phyloP scores from a whole-genome alignment of 2,329 filamentous ascomycete species.

The Cladosporium oxysporum region DNA sequence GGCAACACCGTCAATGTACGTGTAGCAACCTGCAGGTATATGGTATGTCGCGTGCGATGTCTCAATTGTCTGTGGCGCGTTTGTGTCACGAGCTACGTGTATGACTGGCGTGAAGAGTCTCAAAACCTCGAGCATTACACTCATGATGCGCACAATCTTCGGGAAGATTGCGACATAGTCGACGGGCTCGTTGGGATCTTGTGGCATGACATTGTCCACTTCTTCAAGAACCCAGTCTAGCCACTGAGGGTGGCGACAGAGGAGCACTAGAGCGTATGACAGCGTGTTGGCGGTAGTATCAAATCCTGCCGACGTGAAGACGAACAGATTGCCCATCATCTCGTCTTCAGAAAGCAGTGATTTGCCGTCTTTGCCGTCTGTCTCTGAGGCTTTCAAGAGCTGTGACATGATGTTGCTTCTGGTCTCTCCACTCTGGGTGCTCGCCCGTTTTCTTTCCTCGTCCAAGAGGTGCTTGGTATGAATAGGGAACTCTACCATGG shows the following conservation, averaged over 20 bases:
- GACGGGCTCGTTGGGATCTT: conserved; percentile 30
- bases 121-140: conserved; percentile 54
- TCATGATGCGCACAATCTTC: conserved; percentile 46
- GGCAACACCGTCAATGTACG: conserved; percentile 41
- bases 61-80: conserved; percentile 35
- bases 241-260: conserved; percentile 50
- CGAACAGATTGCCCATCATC: conserved; percentile 49
- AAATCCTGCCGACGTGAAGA: conserved; percentile 50
- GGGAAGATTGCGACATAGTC: conserved; percentile 50
- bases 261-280: conserved; percentile 50
- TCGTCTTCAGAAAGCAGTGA: conserved; percentile 42
- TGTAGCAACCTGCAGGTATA: conserved; percentile 37
- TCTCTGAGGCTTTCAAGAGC: conserved; percentile 29
- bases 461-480: conserved; percentile 30
- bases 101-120: conserved; percentile 45
- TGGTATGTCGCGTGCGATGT: conserved; percentile 32
- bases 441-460: conserved; percentile 26
- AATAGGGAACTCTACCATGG: conserved; percentile 31
- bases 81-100: conserved; percentile 41
- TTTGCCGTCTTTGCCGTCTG: conserved; percentile 24
- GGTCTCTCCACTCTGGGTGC: conserved; percentile 21
- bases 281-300: conserved; percentile 55
- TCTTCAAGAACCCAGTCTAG: conserved; percentile 57
- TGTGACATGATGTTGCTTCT: conserved; percentile 35
- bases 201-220: conserved; percentile 41